Evolutionary conservation across 768 basidiomycete genomes (phyloP).

Genomic region (Suillus occidentalis): DNA sequence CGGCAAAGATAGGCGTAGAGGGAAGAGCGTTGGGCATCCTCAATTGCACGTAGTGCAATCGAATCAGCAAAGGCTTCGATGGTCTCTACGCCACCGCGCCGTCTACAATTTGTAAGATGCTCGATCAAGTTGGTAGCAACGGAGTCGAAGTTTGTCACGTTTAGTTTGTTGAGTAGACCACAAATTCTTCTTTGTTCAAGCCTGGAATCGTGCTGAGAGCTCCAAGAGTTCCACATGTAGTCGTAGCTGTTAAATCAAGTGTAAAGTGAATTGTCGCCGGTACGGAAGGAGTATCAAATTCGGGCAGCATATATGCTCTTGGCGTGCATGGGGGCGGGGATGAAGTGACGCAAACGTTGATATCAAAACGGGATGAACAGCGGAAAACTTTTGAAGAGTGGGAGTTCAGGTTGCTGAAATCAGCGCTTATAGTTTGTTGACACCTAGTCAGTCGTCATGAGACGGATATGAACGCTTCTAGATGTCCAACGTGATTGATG

Average conservation of each 20-base stretch:
- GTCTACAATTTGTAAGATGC: conserved; percentile 48
- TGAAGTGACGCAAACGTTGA: background rate
- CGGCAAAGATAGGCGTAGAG: conserved; percentile 55
- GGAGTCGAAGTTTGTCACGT: conserved; percentile 49
- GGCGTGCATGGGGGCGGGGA: background rate
- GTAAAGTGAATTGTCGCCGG: background rate
- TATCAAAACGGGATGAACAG: background rate
- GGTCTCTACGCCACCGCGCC: conserved; percentile 46
- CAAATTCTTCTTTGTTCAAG: conserved; percentile 52
- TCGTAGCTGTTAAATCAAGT: background rate
- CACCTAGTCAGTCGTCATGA: background rate
- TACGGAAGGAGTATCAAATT: background rate
- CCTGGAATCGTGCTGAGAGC: conserved; percentile 30
- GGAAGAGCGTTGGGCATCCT: conserved; percentile 48
- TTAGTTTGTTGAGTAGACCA: conserved; percentile 59
- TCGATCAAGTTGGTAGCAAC: conserved; percentile 50
- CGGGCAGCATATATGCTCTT: conserved; percentile 1
- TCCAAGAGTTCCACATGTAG: conserved; percentile 25
- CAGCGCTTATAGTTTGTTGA: conserved; percentile 1
- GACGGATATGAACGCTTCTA: conserved; percentile 2
- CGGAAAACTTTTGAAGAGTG: background rate
- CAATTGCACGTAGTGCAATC: conserved; percentile 55
- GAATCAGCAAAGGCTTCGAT: conserved; percentile 51
- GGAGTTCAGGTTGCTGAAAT: background rate
- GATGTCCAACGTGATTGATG: conserved; percentile 1